phyloP scores from a whole-genome alignment of 2,329 filamentous ascomycete genomes.

The Drechslera avenae region DNA sequence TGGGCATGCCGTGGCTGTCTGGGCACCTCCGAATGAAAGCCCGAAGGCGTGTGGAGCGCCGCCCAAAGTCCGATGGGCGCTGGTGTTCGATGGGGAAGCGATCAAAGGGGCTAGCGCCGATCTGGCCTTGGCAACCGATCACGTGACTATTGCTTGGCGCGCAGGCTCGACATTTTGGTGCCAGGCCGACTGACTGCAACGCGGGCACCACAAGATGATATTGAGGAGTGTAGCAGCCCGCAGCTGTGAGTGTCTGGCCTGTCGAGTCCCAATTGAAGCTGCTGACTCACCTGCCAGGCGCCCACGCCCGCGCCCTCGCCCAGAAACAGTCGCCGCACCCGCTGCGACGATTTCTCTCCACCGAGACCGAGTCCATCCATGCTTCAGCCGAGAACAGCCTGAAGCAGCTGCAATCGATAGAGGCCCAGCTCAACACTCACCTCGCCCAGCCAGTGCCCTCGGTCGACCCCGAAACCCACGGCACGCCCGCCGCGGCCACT shows the following conservation, averaged over 20 bases:
- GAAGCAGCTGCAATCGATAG: slow-evolving; percentile 39
- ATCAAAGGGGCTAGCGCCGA: neutral
- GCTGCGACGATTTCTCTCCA: slow-evolving; percentile 39
- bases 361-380: slow-evolving; percentile 41
- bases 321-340: slow-evolving; percentile 11
- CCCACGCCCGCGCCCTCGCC: slow-evolving; percentile 41
- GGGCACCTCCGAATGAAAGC: neutral
- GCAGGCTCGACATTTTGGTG: slow-evolving; percentile 12
- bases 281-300: slow-evolving; percentile 36
- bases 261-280: neutral
- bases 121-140: slow-evolving; percentile 1
- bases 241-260: slow-evolving; percentile 37
- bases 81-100: too few relatives aligned
- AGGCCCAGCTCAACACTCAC: slow-evolving; percentile 42
- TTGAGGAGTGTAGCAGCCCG: slow-evolving; percentile 50
- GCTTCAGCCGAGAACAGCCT: slow-evolving; percentile 37
- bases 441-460: slow-evolving; percentile 22
- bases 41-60: neutral
- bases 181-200: slow-evolving; percentile 3
- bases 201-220: slow-evolving; percentile 45
- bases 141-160: neutral
- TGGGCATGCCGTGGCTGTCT: slow-evolving; percentile 3
- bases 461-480: slow-evolving; percentile 28
- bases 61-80: neutral
- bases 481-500: slow-evolving; percentile 15